Percentiles rank a stretch among this genome's conserved stretches.
Evolutionary conservation across 306 rosid genomes (phyloP).

Genomic region (Trifolium dubium): DNA sequence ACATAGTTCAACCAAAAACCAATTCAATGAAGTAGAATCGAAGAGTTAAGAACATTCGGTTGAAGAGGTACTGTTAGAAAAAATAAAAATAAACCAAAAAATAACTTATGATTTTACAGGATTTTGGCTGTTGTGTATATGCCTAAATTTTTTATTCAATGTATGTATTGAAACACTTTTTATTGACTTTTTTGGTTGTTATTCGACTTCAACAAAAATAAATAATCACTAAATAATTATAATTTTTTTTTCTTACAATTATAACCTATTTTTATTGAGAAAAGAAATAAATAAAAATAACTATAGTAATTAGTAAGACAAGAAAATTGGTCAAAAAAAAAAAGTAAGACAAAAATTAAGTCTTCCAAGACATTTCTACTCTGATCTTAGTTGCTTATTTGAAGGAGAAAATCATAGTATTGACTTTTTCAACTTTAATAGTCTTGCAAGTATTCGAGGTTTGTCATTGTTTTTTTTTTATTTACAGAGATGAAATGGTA

Average conservation of each 20-base stretch:
- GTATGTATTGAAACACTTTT: background rate
- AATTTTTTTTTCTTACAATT: background rate
- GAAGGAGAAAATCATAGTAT: too few relatives aligned
- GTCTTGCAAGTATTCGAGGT: background rate
- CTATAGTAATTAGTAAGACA: background rate
- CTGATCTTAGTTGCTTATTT: too few relatives aligned
- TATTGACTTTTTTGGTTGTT: background rate
- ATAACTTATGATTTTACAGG: background rate
- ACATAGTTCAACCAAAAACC: background rate
- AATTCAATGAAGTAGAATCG: background rate
- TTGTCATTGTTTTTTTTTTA: background rate
- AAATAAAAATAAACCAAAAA: background rate
- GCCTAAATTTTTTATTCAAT: background rate
- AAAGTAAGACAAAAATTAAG: background rate
- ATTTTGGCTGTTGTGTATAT: background rate
- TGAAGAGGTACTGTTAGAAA: constrained; percentile 2
- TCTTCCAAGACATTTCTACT: background rate
- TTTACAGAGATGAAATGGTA: too few relatives aligned
- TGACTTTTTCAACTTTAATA: too few relatives aligned
- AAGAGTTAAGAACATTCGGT: background rate
- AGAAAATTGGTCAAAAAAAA: too few relatives aligned
- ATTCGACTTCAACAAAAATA: background rate
- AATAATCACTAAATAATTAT: background rate
- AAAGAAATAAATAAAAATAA: background rate
- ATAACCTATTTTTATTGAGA: background rate